Evolutionary conservation across 257 asterid genomes (phyloP), one percentile per base, ranked within the genome.

Genomic region (Nicotiana paniculata): DNA sequence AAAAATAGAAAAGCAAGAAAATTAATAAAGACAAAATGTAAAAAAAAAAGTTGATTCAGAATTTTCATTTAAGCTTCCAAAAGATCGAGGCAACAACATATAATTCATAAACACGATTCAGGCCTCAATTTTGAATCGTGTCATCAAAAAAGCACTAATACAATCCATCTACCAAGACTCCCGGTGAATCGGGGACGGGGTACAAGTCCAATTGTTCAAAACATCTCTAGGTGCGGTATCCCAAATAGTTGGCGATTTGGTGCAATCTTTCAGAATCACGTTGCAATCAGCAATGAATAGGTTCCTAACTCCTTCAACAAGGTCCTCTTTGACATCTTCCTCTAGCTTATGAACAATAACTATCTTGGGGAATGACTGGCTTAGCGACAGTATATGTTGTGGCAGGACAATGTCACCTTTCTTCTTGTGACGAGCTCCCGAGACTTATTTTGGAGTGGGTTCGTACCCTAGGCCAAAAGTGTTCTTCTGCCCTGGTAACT

Each of bases 401-500:
- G 69, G 37, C 16, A 63, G 13, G 37, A 2, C 1, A 26, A 5
- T 2, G 4, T 11, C 35, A 62, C 37, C 35, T 32, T 32, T 1
- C 28, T 4, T 11, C 1, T 62, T 1, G 4, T 10, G 35, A 62
- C 2, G 26, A 4, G 35, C 3, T 0, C 3, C 1, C 4, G 9
- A 62, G 3, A 26, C 8, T 24, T 62, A 35, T 24, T 62, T 8
- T 4, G 1, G 35, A 4, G 35, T 10, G 12, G 68, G 68, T 0
- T 10, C 35, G 1, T 63, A 63, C 12, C 68, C 18, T 4, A 26
- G 68, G 28, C 18, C 9, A 63, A 26, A 26, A 1, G 9, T 26
- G 4, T 11, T 2, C 3, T 63, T 63, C 0, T 4, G 4, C 1
- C 9, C 4, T 4, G 3, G 0, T 0, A 63, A 4, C 0, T 26